Evolutionary conservation across 768 basidiomycete genomes (phyloP).

Genomic region (Termitomyces sp.): DNA sequence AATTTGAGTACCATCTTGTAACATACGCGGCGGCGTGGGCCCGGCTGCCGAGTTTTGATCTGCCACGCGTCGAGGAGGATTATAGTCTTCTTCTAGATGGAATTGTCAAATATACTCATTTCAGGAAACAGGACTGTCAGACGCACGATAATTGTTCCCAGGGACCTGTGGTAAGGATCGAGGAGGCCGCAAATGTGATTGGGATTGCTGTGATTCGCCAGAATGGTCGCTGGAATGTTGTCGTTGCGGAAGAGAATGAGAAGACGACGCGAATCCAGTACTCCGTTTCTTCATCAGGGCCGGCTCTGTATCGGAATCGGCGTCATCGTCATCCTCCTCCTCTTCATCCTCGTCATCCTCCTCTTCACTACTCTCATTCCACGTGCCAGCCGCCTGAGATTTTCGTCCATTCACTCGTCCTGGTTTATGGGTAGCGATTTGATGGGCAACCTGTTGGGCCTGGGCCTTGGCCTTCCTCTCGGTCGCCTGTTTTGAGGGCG

Average conservation of each 20-base stretch:
- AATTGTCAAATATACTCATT: not conserved
- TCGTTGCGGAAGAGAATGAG: slow-evolving; percentile 23
- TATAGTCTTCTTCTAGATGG: slow-evolving; percentile 35
- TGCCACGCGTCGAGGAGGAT: slow-evolving; percentile 39
- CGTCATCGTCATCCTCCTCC: slow-evolving; percentile 64
- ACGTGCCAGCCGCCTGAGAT: slow-evolving; percentile 51
- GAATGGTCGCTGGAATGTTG: slow-evolving; percentile 21
- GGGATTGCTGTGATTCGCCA: slow-evolving; percentile 22
- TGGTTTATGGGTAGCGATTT: slow-evolving; percentile 72
- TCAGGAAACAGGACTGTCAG: slow-evolving; percentile 9
- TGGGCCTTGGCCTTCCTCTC: slow-evolving; percentile 83
- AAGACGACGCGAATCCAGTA: slow-evolving; percentile 19
- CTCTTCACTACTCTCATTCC: slow-evolving; percentile 75
- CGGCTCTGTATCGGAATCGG: slow-evolving; percentile 54
- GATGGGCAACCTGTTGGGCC: slow-evolving; percentile 77
- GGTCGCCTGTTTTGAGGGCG: slow-evolving; percentile 75
- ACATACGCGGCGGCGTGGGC: slow-evolving; percentile 33
- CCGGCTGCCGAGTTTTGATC: slow-evolving; percentile 45
- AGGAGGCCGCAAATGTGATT: slow-evolving; percentile 49
- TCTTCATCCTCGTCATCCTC: slow-evolving; percentile 88
- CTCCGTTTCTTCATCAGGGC: slow-evolving; percentile 22
- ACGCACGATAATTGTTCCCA: slow-evolving; percentile 40
- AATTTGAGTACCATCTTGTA: slow-evolving; percentile 48
- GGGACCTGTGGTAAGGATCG: slow-evolving; percentile 67
- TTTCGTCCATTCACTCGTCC: slow-evolving; percentile 63